phyloP scores from a whole-genome alignment of 129 eudicot genomes.

The Artemisia tridentata region DNA sequence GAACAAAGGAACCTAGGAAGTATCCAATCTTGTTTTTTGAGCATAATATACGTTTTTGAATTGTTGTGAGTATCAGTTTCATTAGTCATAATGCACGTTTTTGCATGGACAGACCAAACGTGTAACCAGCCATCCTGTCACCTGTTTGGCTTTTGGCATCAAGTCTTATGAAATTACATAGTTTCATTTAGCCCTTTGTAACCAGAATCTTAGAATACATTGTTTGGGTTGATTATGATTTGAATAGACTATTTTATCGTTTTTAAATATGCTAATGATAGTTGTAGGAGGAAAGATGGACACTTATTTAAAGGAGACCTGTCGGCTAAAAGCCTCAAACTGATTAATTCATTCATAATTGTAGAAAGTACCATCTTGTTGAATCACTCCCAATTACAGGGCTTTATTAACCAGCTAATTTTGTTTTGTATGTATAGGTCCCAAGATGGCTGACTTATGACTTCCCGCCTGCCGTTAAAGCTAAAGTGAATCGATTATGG shows the following conservation, averaged over 20 bases:
- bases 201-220: too few relatives aligned
- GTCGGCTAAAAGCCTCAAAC: neutral
- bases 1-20: neutral
- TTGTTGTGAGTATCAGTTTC: neutral
- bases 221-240: too few relatives aligned
- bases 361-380: neutral
- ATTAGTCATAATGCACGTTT: too few relatives aligned
- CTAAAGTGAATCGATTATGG: conserved; percentile 97
- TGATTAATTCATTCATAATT: neutral
- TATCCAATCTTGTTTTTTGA: neutral
- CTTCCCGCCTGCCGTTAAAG: conserved; percentile 95
- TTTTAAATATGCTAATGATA: conserved; percentile 2
- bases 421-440: conserved; percentile 48
- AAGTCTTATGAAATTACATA: too few relatives aligned
- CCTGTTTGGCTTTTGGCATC: too few relatives aligned
- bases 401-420: neutral
- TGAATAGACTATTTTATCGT: neutral
- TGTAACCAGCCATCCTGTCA: too few relatives aligned
- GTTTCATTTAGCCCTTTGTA: too few relatives aligned
- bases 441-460: conserved; percentile 93
- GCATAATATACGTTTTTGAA: neutral
- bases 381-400: neutral
- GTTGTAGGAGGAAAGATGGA: neutral
- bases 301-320: neutral
- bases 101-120: too few relatives aligned